These are phyloP conservation scores for Xylaria sp. DNA, from an alignment of 2,329 filamentous ascomycete species.

Conservation along the genomic window DNA sequence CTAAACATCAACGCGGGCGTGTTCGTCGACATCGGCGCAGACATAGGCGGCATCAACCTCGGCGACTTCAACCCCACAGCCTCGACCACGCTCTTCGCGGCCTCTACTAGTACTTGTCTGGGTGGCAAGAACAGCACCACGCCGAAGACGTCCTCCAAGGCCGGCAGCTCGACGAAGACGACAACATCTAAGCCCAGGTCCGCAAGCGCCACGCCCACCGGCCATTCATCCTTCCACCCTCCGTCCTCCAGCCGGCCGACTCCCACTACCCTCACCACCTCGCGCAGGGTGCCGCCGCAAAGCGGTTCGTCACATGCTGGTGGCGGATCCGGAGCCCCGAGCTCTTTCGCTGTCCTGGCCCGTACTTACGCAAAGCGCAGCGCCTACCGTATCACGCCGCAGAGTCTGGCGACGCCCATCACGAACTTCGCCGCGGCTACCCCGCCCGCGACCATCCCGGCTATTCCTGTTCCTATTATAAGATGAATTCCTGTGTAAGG, in stretches of 20 bases:
- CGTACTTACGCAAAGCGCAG: conserved; percentile 9
- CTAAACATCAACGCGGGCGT: conserved; percentile 49
- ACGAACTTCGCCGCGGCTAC: conserved; percentile 34
- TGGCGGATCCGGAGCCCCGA: conserved; percentile 6
- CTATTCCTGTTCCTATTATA: not conserved
- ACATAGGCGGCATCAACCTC: conserved; percentile 40
- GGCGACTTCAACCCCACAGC: conserved; percentile 44
- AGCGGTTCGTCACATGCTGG: not conserved
- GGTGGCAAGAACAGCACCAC: conserved; percentile 21
- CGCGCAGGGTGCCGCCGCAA: conserved; percentile 32
- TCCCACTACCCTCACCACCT: conserved; percentile 40
- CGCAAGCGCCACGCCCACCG: not conserved
- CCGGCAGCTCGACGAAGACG: not conserved
- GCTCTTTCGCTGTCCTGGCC: conserved; percentile 16
- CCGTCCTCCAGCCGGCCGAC: conserved; percentile 36
- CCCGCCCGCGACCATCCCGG: conserved; percentile 29
- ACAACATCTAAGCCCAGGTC: conserved; percentile 17
- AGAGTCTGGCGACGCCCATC: conserved; percentile 39
- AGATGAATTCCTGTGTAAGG: not conserved
- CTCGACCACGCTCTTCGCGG: conserved; percentile 45
- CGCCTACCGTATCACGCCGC: conserved; percentile 34
- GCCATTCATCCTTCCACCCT: conserved; percentile 1
- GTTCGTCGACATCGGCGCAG: conserved; percentile 46
- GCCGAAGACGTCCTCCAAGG: not conserved
- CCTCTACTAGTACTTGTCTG: conserved; percentile 44